Conservation (phyloP, 1,139 yeast species). For the Geotrichum reessii region DNA sequence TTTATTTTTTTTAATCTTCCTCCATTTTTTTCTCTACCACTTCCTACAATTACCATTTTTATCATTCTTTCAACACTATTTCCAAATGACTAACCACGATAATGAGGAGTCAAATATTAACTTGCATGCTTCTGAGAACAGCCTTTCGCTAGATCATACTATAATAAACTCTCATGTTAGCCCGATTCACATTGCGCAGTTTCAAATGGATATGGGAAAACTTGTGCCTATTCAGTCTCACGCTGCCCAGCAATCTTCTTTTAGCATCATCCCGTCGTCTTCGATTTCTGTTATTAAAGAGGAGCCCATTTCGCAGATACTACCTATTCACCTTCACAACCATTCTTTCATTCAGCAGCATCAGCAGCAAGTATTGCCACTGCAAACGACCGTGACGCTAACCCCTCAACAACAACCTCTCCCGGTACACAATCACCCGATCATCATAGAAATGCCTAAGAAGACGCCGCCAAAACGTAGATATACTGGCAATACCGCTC, state of each 20-base stretch:
- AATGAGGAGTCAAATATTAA: neutral
- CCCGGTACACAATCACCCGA: neutral
- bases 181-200: neutral
- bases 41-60: neutral
- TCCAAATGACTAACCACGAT: neutral
- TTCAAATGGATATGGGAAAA: neutral
- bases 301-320: neutral
- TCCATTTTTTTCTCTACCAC: neutral
- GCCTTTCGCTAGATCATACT: neutral
- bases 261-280: neutral
- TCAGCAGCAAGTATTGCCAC: neutral
- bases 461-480: neutral
- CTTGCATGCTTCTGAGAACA: neutral
- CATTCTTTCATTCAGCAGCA: neutral
- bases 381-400: too few species aligned
- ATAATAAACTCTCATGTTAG: neutral
- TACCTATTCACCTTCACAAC: neutral
- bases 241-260: neutral
- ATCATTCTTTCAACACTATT: neutral
- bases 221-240: neutral
- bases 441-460: neutral
- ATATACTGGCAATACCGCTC: neutral
- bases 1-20: neutral
- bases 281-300: neutral
- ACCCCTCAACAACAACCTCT: neutral